phyloP scores from a whole-genome alignment of 1,139 yeast genomes.

The Schwanniomyces etchellsii region DNA sequence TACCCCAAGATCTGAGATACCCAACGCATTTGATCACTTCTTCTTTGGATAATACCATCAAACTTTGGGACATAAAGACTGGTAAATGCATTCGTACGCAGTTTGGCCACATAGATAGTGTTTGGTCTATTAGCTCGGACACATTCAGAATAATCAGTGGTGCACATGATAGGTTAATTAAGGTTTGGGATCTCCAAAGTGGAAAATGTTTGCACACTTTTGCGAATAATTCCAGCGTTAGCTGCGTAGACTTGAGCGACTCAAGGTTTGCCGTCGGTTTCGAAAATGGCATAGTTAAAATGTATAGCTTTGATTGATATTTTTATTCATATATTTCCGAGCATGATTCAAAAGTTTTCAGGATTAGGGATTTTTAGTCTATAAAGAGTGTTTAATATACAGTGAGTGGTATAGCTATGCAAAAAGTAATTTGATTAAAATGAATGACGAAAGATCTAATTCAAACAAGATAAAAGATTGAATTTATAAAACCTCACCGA shows the following conservation, averaged over 20 bases:
- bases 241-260: constrained; percentile 87
- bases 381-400: not conserved
- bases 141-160: constrained; percentile 91
- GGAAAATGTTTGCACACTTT: constrained; percentile 94
- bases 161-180: constrained; percentile 84
- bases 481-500: not conserved
- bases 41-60: constrained; percentile 88
- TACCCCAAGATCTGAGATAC: constrained; percentile 13
- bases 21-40: constrained; percentile 87
- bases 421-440: not conserved
- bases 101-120: constrained; percentile 97
- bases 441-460: not conserved
- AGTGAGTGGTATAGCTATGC: too few species aligned
- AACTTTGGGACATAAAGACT: constrained; percentile 82
- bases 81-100: constrained; percentile 90
- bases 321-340: too few species aligned
- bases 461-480: not conserved
- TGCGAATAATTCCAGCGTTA: constrained; percentile 68
- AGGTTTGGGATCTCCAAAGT: constrained; percentile 92
- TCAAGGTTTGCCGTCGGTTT: constrained; percentile 86
- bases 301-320: constrained; percentile 65
- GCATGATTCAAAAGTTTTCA: not conserved
- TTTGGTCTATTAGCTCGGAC: constrained; percentile 94
- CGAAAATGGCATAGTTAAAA: constrained; percentile 77
- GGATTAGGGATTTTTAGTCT: not conserved